Evolutionary conservation across 2,329 filamentous ascomycete species (phyloP).

Genomic region (Tolypocladium guangdongense): DNA sequence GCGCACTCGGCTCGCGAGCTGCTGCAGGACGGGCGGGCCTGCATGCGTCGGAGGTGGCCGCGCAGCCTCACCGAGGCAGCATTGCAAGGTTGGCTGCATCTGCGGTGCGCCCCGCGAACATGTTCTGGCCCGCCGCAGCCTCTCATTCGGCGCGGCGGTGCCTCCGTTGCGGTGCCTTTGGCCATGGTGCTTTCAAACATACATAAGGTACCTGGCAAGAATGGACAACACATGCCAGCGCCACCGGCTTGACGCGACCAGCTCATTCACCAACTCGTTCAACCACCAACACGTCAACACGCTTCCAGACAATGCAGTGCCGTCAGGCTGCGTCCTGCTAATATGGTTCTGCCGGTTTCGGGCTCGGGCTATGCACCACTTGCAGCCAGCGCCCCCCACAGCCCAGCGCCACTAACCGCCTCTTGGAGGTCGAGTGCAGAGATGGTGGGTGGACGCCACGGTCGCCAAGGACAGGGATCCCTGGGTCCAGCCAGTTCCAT

Average conservation of each 20-base stretch:
- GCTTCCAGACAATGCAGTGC: no score
- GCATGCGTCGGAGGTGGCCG: neutral
- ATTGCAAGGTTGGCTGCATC: neutral
- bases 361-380: neutral
- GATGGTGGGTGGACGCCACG: constrained; percentile 1
- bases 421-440: neutral
- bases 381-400: neutral
- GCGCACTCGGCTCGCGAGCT: no score
- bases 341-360: neutral
- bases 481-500: neutral
- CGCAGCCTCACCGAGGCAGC: constrained; percentile 3
- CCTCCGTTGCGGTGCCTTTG: neutral
- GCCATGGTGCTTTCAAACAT: neutral
- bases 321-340: no score
- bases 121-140: neutral
- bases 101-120: neutral
- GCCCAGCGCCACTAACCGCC: neutral
- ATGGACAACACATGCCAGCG: neutral
- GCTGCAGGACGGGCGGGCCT: no score
- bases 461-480: neutral
- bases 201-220: no score
- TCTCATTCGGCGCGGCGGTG: neutral
- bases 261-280: no score
- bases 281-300: no score
- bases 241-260: no score